Conservation (phyloP, 257 asterid species). For the Scutellaria galericulata region DNA sequence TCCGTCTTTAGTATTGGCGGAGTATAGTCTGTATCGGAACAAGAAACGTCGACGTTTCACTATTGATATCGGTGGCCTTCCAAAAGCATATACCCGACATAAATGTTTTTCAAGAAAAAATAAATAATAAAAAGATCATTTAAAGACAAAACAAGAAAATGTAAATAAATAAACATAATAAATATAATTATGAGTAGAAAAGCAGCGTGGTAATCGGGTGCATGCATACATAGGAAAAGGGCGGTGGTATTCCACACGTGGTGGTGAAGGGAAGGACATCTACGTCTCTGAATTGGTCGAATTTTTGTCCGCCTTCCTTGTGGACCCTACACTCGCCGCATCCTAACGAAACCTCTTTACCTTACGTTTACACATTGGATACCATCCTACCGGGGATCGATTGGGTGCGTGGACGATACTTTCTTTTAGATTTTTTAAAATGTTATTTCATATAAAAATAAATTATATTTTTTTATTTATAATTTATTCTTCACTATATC, state of each 20-base stretch:
- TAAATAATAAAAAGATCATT: background rate
- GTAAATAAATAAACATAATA: background rate
- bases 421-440: no score
- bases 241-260: constrained; percentile 37
- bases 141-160: constrained; percentile 29
- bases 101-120: background rate
- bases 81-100: background rate
- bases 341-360: background rate
- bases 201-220: constrained; percentile 32
- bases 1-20: background rate
- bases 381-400: constrained; percentile 8
- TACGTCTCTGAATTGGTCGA: constrained; percentile 37
- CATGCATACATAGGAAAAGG: constrained; percentile 1
- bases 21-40: background rate
- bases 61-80: constrained; percentile 10
- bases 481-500: no score
- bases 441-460: no score
- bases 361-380: constrained; percentile 32
- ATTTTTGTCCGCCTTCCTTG: constrained; percentile 32
- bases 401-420: no score
- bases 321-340: constrained; percentile 15
- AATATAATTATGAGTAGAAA: constrained; percentile 8
- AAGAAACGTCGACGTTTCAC: constrained; percentile 30
- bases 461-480: no score
- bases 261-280: constrained; percentile 27